Percentiles rank a stretch among this genome's conserved stretches.
These are phyloP conservation scores for Carex littledalei DNA, from an alignment of 176 grass and related monocot genomes.

Conservation along the genomic window DNA sequence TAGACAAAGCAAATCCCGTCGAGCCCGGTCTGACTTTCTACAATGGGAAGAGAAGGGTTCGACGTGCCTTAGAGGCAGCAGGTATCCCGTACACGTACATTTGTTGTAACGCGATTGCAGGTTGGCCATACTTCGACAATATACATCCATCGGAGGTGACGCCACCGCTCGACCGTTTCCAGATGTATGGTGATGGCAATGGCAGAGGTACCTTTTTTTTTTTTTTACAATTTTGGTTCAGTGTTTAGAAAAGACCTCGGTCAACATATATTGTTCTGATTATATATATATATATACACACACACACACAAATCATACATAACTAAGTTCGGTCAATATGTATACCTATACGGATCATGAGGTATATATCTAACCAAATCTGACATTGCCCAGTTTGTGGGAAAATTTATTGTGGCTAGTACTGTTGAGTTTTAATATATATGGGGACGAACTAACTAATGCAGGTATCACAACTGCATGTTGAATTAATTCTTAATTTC, in stretches of 20 bases:
- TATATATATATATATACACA: no score
- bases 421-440: no score
- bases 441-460: no score
- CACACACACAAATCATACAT: no score
- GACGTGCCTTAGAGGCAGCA: conserved; percentile 49
- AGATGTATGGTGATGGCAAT: conserved; percentile 68
- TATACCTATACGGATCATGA: no score
- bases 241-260: background rate
- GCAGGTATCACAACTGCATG: no score
- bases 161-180: conserved; percentile 56
- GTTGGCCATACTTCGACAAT: conserved; percentile 73
- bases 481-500: no score
- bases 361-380: no score
- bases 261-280: background rate
- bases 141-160: conserved; percentile 54
- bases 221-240: background rate
- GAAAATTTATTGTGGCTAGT: no score
- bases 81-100: conserved; percentile 62
- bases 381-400: no score
- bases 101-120: conserved; percentile 81
- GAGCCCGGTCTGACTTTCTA: conserved; percentile 49
- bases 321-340: no score
- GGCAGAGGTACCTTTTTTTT: conserved; percentile 29
- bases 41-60: conserved; percentile 45
- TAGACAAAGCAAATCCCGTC: conserved; percentile 62